These are phyloP conservation scores for Retiboletus flavoniger DNA, from an alignment of 1,284 basidiomycete species.

Conservation along the genomic window DNA sequence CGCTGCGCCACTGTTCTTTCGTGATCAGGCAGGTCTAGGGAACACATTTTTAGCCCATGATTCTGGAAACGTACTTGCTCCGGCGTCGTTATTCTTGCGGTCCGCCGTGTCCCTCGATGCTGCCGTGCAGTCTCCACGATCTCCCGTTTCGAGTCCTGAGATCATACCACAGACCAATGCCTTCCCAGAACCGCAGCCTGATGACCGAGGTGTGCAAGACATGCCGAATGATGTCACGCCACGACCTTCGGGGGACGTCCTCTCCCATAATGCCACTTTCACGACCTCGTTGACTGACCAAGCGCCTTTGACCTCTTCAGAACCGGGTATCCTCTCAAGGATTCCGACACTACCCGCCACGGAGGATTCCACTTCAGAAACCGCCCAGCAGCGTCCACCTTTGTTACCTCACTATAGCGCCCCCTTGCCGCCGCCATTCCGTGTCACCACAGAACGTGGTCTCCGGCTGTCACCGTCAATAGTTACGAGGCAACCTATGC, in stretches of 20 bases:
- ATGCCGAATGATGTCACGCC: slow-evolving; percentile 13
- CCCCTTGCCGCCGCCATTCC: slow-evolving; percentile 26
- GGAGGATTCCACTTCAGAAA: not conserved
- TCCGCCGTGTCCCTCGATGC: slow-evolving; percentile 8
- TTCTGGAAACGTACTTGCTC: slow-evolving; percentile 13
- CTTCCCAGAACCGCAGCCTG: not conserved
- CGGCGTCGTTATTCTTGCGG: slow-evolving; percentile 14
- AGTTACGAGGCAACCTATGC: slow-evolving; percentile 31
- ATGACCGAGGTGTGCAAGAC: slow-evolving; percentile 10
- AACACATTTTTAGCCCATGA: not conserved
- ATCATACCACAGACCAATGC: slow-evolving; percentile 4
- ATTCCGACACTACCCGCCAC: not conserved
- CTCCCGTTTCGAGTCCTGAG: slow-evolving; percentile 1
- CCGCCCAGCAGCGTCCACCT: slow-evolving; percentile 2
- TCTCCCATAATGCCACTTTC: slow-evolving; percentile 6
- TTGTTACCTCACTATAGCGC: slow-evolving; percentile 11
- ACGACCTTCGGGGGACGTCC: slow-evolving; percentile 11
- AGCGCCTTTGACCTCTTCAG: slow-evolving; percentile 4
- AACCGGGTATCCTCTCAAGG: not conserved
- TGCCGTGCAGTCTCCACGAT: slow-evolving; percentile 8
- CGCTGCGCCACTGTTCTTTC: slow-evolving; percentile 10
- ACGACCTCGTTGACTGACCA: slow-evolving; percentile 3
- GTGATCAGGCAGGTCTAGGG: slow-evolving; percentile 2
- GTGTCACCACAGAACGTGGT: slow-evolving; percentile 29
- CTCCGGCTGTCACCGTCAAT: slow-evolving; percentile 34